These are phyloP conservation scores for Globisporangium yorkense DNA, from an alignment of 352 stramenopile species.

Conservation along the genomic window DNA sequence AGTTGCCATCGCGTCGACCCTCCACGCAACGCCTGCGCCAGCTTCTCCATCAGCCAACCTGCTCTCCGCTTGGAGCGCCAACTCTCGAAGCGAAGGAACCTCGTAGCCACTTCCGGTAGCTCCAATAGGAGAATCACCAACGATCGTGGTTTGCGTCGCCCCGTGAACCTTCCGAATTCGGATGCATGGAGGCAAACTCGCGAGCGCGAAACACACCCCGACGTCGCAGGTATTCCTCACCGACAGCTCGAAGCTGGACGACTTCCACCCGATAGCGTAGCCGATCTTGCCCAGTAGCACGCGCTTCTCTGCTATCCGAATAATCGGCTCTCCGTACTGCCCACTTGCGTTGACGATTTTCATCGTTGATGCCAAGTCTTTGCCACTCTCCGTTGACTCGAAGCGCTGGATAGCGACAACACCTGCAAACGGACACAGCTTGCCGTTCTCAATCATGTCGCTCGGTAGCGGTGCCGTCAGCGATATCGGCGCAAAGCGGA, in stretches of 20 bases:
- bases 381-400: conserved; percentile 10
- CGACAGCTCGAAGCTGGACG: conserved; percentile 53
- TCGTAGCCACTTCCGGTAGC: background rate
- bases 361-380: conserved; percentile 49
- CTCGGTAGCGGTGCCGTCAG: conserved; percentile 34
- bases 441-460: conserved; percentile 58
- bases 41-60: conserved; percentile 3
- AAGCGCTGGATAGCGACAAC: conserved; percentile 79
- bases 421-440: conserved; percentile 46
- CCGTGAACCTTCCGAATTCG: conserved; percentile 32
- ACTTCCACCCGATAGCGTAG: conserved; percentile 72
- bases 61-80: conserved; percentile 36
- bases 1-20: conserved; percentile 28
- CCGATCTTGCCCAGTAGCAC: conserved; percentile 79
- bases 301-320: conserved; percentile 45
- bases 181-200: conserved; percentile 52
- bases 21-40: conserved; percentile 28
- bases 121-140: conserved; percentile 6
- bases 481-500: conserved; percentile 70
- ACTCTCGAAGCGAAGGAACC: conserved; percentile 32
- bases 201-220: conserved; percentile 46
- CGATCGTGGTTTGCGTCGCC: conserved; percentile 23
- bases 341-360: conserved; percentile 57
- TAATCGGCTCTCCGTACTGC: conserved; percentile 52
- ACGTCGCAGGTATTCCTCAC: conserved; percentile 73